Conservation (phyloP, 1,284 basidiomycete genomes). For the Papiliotrema fonsecae region DNA sequence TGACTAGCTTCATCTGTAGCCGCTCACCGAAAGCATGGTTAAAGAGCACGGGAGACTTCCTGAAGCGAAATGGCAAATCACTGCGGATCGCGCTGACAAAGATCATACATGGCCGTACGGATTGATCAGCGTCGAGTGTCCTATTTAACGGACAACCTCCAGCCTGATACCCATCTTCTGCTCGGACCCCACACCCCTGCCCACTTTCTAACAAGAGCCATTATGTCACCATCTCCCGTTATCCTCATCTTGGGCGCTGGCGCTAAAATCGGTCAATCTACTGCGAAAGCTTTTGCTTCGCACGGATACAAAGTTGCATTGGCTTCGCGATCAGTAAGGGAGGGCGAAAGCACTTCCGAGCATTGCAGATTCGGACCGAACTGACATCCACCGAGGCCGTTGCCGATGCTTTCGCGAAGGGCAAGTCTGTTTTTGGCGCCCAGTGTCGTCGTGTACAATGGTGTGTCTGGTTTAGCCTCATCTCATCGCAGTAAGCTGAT, state of each 20-base stretch:
- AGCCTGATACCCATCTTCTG: too few relatives aligned
- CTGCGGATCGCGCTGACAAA: too few relatives aligned
- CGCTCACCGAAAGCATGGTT: too few relatives aligned
- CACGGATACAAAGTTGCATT: slow-evolving; percentile 25
- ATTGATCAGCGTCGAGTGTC: too few relatives aligned
- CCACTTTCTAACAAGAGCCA: too few relatives aligned
- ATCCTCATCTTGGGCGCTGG: slow-evolving; percentile 19
- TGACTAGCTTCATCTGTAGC: too few relatives aligned
- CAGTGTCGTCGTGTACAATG: slow-evolving; percentile 24
- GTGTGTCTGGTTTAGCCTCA: slow-evolving; percentile 10
- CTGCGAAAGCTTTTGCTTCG: slow-evolving; percentile 13
- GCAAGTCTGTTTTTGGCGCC: slow-evolving; percentile 16
- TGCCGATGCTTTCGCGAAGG: slow-evolving; percentile 13
- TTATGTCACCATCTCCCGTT: too few relatives aligned
- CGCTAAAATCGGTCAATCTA: slow-evolving; percentile 16
- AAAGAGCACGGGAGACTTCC: too few relatives aligned
- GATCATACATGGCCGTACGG: too few relatives aligned
- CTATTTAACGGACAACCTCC: too few relatives aligned
- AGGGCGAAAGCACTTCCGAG: slow-evolving; percentile 8
- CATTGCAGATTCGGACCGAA: slow-evolving; percentile 15
- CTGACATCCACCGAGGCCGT: slow-evolving; percentile 14
- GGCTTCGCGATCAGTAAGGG: slow-evolving; percentile 13
- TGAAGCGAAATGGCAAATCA: too few relatives aligned
- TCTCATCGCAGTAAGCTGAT: background rate
- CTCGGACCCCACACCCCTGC: too few relatives aligned